These are phyloP conservation scores for Eutrema salsugineum DNA, from an alignment of 441 rosid genomes.

Conservation along the genomic window DNA sequence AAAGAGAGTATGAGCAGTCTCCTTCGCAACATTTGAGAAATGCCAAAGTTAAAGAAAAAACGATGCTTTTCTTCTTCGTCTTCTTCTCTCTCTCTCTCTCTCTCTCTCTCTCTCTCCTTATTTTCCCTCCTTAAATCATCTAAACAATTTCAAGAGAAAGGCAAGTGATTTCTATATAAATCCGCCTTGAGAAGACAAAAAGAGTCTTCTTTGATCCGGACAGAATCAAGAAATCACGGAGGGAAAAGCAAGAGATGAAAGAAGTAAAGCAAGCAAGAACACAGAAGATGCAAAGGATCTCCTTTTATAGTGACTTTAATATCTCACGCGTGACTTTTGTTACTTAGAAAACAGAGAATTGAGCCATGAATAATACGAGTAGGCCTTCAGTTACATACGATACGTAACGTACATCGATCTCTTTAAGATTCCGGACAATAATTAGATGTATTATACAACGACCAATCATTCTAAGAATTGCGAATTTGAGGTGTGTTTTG, in stretches of 20 bases:
- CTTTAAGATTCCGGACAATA: neutral
- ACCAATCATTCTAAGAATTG: neutral
- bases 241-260: slow-evolving; percentile 22
- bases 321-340: slow-evolving; percentile 23
- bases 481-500: slow-evolving; percentile 24
- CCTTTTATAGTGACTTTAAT: slow-evolving; percentile 14
- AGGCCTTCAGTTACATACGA: neutral
- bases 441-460: neutral
- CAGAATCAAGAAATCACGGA: slow-evolving; percentile 37
- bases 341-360: neutral
- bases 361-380: neutral
- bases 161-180: neutral
- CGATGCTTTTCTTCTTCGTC: neutral
- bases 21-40: slow-evolving; percentile 6
- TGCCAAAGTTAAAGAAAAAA: neutral
- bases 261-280: slow-evolving; percentile 35
- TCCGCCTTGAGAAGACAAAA: slow-evolving; percentile 9
- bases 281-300: slow-evolving; percentile 11
- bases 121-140: slow-evolving; percentile 23
- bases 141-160: neutral
- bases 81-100: neutral
- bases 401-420: neutral
- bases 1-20: slow-evolving; percentile 17
- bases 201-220: neutral
- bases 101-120: slow-evolving; percentile 3